Evolutionary conservation across 176 grass and related monocot genomes (phyloP), one percentile per base, ranked within the genome.

Genomic region (Poa annua): DNA sequence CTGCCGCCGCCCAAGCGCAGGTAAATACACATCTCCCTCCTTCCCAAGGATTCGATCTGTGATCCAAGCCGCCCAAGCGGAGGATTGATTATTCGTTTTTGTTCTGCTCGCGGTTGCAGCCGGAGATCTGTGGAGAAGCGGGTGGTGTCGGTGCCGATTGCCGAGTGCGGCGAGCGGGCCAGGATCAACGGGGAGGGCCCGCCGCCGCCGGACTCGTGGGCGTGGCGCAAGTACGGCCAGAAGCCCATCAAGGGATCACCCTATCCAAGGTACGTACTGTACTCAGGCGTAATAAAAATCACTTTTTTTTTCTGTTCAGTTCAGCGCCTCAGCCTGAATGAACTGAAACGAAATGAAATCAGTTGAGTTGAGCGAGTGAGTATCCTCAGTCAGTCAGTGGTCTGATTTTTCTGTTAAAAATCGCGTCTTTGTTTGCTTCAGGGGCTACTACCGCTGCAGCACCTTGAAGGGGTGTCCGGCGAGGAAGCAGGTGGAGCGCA

Each of bases 201-300:
- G 80, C 97, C 97, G 79, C 93, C 97, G 76, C 82, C 93, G 66
- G 97, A 99, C 89, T 99, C 97, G 35, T 99, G 97, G 97, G 83
- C 97, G 24, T 99, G 97, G 97, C 87, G 97, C 12, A 99, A 99
- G 89, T 99, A 99, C 15, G 97, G 97, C 52, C 97, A 99, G 93
- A 99, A 99, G 84, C 97, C 97, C 41, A 99, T 99, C 89, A 99
- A 99, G 77, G 97, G 97, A 71, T 99, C 97, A 17, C 96, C 97
- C 50, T 96, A 94, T 64, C 97, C 97, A 0, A 84, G 97, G 97
- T 99, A 45, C 42, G n/a, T n/a, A n/a, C n/a, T n/a, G n/a, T n/a
- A n/a, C n/a, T n/a, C n/a, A n/a, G n/a, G n/a, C n/a, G n/a, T n/a
- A n/a, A 42, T 9, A 42, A 42, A 42, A 42, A 42, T 42, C 39